Evolutionary conservation across 345 rosid species (phyloP).

Genomic region (Hypericum androsaemum): DNA sequence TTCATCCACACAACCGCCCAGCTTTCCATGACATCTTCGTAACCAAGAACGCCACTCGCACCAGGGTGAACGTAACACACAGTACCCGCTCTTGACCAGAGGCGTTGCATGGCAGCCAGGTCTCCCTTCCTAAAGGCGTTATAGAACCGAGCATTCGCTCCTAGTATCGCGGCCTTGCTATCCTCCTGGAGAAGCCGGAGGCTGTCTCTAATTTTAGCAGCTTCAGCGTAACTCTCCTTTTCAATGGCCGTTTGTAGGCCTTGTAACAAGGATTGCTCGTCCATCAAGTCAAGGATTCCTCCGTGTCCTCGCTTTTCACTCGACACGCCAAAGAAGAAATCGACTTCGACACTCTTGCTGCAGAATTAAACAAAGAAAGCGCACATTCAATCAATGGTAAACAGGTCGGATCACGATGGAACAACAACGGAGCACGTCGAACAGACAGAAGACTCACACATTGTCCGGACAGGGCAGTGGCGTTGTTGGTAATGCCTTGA

Average conservation of each 20-base stretch:
- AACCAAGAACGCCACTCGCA: conserved; percentile 62
- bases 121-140: conserved; percentile 64
- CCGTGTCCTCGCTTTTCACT: conserved; percentile 45
- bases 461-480: too few relatives aligned
- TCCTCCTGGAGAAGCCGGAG: conserved; percentile 55
- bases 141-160: conserved; percentile 73
- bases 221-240: conserved; percentile 74
- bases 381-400: too few relatives aligned
- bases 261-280: conserved; percentile 49
- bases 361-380: too few relatives aligned
- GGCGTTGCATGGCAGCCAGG: conserved; percentile 54
- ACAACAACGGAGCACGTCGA: too few relatives aligned
- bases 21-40: conserved; percentile 78
- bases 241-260: conserved; percentile 59
- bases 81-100: conserved; percentile 56
- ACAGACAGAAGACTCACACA: too few relatives aligned
- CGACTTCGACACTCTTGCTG: too few relatives aligned
- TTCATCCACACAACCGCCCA: conserved; percentile 92
- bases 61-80: conserved; percentile 88
- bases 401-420: too few relatives aligned
- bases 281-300: conserved; percentile 34
- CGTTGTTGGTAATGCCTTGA: too few relatives aligned
- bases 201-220: conserved; percentile 73
- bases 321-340: conserved; percentile 20
- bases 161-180: conserved; percentile 49